A percentile compares a stretch with the other conserved stretches of the same genome.
These are phyloP conservation scores for Sporothrix variecibatus DNA, from an alignment of 2,329 filamentous ascomycete species.

Conservation along the genomic window DNA sequence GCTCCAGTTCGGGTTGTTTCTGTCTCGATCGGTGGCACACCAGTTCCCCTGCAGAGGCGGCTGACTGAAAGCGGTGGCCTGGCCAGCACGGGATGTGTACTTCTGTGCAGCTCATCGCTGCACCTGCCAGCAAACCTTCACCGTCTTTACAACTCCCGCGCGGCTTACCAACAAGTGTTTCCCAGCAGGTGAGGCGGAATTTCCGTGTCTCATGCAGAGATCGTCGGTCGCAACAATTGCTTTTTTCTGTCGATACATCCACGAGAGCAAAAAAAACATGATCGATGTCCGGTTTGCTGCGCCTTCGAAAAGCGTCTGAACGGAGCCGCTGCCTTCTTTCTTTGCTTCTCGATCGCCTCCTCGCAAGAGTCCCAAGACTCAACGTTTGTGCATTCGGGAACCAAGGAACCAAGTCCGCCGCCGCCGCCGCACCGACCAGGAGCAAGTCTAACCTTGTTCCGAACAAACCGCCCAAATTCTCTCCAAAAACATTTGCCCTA, in stretches of 20 bases:
- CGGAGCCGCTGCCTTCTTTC: background rate
- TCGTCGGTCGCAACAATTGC: background rate
- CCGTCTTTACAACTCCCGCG: slow-evolving; percentile 4
- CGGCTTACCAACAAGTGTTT: background rate
- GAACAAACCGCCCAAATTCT: background rate
- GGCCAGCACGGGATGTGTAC: background rate
- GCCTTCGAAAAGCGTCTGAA: background rate
- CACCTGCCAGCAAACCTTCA: background rate
- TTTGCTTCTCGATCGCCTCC: background rate
- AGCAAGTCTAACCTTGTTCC: background rate
- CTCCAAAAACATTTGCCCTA: background rate
- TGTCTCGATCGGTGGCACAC: background rate
- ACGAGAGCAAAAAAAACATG: background rate
- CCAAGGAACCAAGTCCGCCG: slow-evolving; percentile 16
- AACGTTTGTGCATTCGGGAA: slow-evolving; percentile 14
- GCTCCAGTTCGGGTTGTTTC: background rate
- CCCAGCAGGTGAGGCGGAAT: background rate
- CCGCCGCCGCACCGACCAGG: slow-evolving; percentile 12
- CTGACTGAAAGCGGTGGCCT: background rate
- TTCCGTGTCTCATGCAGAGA: slow-evolving; percentile 15
- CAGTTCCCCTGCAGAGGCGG: background rate
- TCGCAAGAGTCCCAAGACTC: background rate
- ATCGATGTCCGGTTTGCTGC: background rate
- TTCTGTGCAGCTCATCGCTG: background rate
- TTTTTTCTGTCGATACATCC: background rate